Evolutionary conservation across 768 basidiomycete genomes (phyloP), one percentile per base, ranked within the genome.

Genomic region (Lepiota venenata): DNA sequence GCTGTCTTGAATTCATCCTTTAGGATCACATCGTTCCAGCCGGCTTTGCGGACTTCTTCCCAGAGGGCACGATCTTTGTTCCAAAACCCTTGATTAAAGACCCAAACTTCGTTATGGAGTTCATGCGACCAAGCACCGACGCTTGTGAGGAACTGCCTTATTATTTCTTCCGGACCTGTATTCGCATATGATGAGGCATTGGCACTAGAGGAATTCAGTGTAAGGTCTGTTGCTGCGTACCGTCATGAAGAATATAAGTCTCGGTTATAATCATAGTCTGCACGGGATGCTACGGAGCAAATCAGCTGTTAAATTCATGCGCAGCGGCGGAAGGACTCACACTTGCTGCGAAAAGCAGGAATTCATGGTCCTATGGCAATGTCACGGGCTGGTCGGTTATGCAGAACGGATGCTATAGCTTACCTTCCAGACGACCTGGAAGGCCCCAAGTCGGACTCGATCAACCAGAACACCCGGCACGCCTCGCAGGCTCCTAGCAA

Each of bases 11-110:
- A 87, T 5, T 75, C 74, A 0, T 83, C 78, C 56, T 85, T 83
- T 56, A 91, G 75, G 48, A 91, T 82, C 32, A 92, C 81, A 56
- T 89, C 85, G 22, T 82, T 73, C 89, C 89, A 92, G 62, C 82
- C 73, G 0, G 85, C 85, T 58, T 79, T 78, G 63, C 85, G 82
- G 16, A 86, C 66, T 58, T 81, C 78, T 2, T 56, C 44, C 86
- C 86, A 92, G 12, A 92, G 77, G 0, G 60, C 61, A 45, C 73
- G 74, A 60, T 82, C 77, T 62, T 91, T 89, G 16, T 58, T 50
- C 91, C 91, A 93, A 32, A 63, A 79, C 0, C 85, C 83, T 56
- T 81, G 77, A 55, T 91, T 82, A 67, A 81, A 93, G 4, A 93
- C 86, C 79, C 87, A 87, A 50, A 93, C 79, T 58, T 91, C 87